phyloP scores from a whole-genome alignment of 257 asterid species.

The Capsicum baccatum region DNA sequence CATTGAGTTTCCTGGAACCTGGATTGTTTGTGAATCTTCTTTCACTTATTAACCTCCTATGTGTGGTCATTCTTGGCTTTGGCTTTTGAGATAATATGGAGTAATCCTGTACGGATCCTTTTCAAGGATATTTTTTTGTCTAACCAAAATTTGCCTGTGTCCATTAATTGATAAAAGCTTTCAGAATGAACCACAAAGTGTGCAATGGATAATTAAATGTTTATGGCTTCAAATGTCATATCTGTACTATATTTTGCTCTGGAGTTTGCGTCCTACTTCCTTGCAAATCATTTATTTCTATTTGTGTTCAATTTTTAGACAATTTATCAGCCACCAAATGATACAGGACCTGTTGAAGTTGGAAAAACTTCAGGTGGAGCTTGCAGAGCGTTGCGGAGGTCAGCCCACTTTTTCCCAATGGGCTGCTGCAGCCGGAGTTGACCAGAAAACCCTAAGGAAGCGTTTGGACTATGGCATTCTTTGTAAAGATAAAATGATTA shows the following conservation, averaged over 20 bases:
- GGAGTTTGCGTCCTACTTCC: constrained; percentile 3
- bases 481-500: constrained; percentile 93
- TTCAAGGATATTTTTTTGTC: background rate
- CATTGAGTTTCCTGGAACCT: constrained; percentile 14
- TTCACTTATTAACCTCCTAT: constrained; percentile 4
- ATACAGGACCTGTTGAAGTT: constrained; percentile 78
- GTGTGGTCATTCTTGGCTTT: background rate
- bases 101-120: background rate
- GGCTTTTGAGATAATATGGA: constrained; percentile 3
- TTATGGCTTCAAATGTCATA: background rate
- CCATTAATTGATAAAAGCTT: background rate
- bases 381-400: constrained; percentile 60
- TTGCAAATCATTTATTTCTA: background rate
- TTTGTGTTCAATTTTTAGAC: constrained; percentile 23
- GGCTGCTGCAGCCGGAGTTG: constrained; percentile 95
- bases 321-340: constrained; percentile 21
- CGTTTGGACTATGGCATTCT: constrained; percentile 70
- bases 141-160: background rate
- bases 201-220: background rate
- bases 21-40: constrained; percentile 4
- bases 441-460: constrained; percentile 76
- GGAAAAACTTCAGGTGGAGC: constrained; percentile 81
- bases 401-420: constrained; percentile 77
- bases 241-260: background rate
- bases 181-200: constrained; percentile 1